A percentile compares a stretch with the other conserved stretches of the same genome.
These are phyloP conservation scores for Rhododendron ovatum DNA, from an alignment of 148 eudicot genomes.

Conservation along the genomic window DNA sequence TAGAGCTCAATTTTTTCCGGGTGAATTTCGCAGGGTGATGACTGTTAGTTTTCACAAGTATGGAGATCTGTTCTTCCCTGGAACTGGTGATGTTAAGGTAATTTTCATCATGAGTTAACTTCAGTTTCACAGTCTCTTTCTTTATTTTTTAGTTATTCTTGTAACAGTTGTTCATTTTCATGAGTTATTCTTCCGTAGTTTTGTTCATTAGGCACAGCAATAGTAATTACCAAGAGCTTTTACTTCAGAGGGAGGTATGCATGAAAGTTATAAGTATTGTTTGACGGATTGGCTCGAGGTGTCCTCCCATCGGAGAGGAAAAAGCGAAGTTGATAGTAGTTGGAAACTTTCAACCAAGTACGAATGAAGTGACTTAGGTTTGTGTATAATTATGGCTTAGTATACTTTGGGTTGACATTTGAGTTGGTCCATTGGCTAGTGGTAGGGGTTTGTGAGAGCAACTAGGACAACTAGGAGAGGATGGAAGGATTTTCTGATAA, in stretches of 20 bases:
- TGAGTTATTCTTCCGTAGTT: not conserved
- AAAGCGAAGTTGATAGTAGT: not conserved
- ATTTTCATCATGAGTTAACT: slow-evolving; percentile 3
- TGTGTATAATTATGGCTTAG: not conserved
- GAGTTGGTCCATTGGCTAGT: slow-evolving; percentile 2
- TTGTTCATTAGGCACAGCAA: not conserved
- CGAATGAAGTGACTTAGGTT: not conserved
- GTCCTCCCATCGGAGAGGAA: not conserved
- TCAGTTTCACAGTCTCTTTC: not conserved
- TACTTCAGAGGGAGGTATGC: not conserved
- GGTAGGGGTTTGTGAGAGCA: not conserved
- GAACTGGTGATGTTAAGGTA: slow-evolving; percentile 99
- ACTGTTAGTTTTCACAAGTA: slow-evolving; percentile 97
- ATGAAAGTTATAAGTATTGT: not conserved
- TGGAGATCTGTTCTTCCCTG: slow-evolving; percentile 95
- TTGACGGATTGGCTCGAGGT: not conserved
- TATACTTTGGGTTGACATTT: not conserved
- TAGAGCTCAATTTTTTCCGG: not conserved
- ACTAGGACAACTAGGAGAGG: not conserved
- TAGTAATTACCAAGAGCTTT: not conserved
- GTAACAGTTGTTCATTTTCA: slow-evolving; percentile 6
- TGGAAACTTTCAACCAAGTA: not conserved
- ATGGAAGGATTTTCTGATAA: not conserved
- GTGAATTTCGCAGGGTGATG: slow-evolving; percentile 70
- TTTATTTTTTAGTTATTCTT: not conserved